Evolutionary conservation across 2,329 filamentous ascomycete species (phyloP).

Genomic region (Aspergillus ustus): DNA sequence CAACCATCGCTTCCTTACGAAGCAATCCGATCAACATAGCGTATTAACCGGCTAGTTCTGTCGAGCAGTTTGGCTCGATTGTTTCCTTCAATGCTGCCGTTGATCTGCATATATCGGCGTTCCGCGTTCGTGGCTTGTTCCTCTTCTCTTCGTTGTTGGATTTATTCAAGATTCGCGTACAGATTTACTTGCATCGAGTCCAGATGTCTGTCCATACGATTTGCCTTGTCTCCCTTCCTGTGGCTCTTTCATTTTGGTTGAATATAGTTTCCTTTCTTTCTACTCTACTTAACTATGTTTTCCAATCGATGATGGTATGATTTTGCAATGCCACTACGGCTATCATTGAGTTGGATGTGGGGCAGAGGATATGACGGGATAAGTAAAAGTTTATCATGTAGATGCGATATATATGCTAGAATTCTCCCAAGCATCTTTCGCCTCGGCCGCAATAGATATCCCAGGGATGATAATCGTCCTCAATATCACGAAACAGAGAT

Average conservation of each 20-base stretch:
- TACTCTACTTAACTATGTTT: not conserved
- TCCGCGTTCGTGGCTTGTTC: conserved; percentile 14
- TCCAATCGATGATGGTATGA: conserved; percentile 11
- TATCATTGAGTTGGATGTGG: not conserved
- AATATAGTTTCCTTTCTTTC: conserved; percentile 17
- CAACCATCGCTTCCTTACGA: not conserved
- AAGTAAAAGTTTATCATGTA: not conserved
- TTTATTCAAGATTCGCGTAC: conserved; percentile 9
- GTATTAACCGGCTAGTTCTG: not conserved
- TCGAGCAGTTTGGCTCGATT: not conserved
- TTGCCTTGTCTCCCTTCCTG: conserved; percentile 3
- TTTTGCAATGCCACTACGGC: not conserved
- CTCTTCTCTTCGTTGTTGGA: conserved; percentile 4
- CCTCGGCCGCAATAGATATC: not conserved
- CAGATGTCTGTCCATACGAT: conserved; percentile 19
- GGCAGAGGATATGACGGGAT: not conserved
- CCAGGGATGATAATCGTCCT: not conserved
- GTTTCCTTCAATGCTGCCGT: not conserved
- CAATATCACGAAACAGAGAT: conserved; percentile 55
- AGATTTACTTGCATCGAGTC: conserved; percentile 10
- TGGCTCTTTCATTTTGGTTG: conserved; percentile 14
- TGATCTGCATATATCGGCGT: conserved; percentile 27
- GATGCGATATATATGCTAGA: conserved; percentile 6
- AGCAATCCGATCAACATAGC: not conserved
- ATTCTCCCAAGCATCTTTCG: not conserved